Evolutionary conservation across 2,329 filamentous ascomycete species (phyloP), one percentile per base, ranked within the genome.

Genomic region (Colletotrichum lindemuthianum): DNA sequence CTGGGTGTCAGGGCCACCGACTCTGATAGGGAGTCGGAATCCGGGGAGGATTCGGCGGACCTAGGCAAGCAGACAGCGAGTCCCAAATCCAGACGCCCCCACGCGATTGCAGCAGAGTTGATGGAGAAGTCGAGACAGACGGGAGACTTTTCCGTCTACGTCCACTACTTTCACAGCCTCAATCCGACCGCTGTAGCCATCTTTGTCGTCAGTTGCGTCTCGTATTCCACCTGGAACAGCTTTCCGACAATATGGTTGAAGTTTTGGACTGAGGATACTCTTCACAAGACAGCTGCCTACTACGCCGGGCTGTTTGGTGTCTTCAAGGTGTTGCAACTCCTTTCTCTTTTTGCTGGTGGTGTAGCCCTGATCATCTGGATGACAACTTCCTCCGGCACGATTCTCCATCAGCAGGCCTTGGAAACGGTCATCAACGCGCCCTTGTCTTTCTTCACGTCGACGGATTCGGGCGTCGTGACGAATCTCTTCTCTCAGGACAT

Each of bases 401-500:
- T 68, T 1, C 63, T 75, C 5, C 74, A 75, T 32, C 53, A 68
- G 5, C 49, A 67, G 15, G 68, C 71, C 5, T 50, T 74, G 10
- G 12, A 16, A 2, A 70, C 72, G 0, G 55, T 73, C 4, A 59
- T 73, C 9, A 67, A 69, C 16, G 78, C 77, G 1, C 76, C 77
- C 1, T 59, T 79, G n/a, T 68, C 67, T 2, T 78, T 80, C 63
- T 77, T 79, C 56, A 75, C 74, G 0, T 69, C 57, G 1, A 78
- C 74, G 0, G 77, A 80, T 55, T 69, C 70, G 2, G 78, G 78
- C 6, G 69, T 73, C 15, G 72, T 76, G 33, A 74, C 74, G 8
- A 79, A 78, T 33, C 70, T 77, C 15, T 81, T 80, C 63, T 77
- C 75, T 10, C 77, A 79, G 44, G 78, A 81, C 37, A 71, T 78